Evolutionary conservation across 75 land plant genomes (phyloP), one percentile per base, ranked within the genome.

Genomic region (Cunninghamia lanceolata): DNA sequence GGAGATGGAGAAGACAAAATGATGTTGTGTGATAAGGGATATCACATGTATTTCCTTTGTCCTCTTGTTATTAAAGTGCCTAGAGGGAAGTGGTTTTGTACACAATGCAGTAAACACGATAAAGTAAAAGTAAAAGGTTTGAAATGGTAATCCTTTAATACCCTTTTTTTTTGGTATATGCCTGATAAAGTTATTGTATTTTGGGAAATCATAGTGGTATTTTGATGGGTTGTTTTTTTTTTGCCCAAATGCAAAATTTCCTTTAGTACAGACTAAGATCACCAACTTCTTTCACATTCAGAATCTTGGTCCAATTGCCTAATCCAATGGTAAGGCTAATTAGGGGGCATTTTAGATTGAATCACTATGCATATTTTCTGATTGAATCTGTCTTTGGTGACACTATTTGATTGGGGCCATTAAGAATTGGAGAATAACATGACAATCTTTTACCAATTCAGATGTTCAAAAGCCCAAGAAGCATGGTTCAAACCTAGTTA

Each of bases 21-120:
- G 83, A 95, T 98, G 25, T 91, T 98, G 11, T 98, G 99, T 90
- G 99, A 97, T 85, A 75, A 89, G 3, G 99, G 99, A 2, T 98
- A 82, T 79, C 99, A 98, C 82, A 85, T 93, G 84, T 96, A 89
- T 87, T 97, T 99, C 85, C 94, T 98, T 56, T 88, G 93, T 6
- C 99, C 99, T 8, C 92, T 98, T 85, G 90, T 98, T 73, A 88
- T 88, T 66, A 86, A 91, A 70, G 93, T 97, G 46, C 99, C 99
- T 47, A 78, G 85, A 30, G 95, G 98, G 9, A 87, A 87, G 75
- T 97, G 99, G 99, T 92, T 94, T 85, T 97, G 99, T 86, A 89
- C 92, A 42, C 63, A 56, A 83, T 95, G 96, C 83, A 89, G 94
- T 10, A 39, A 86, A 43, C 82, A 86, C 35, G 86, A 82, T 35